Evolutionary conservation across 495 filamentous ascomycete genomes (phyloP), one percentile per base, ranked within the genome.

Genomic region (Trichoderma virens): DNA sequence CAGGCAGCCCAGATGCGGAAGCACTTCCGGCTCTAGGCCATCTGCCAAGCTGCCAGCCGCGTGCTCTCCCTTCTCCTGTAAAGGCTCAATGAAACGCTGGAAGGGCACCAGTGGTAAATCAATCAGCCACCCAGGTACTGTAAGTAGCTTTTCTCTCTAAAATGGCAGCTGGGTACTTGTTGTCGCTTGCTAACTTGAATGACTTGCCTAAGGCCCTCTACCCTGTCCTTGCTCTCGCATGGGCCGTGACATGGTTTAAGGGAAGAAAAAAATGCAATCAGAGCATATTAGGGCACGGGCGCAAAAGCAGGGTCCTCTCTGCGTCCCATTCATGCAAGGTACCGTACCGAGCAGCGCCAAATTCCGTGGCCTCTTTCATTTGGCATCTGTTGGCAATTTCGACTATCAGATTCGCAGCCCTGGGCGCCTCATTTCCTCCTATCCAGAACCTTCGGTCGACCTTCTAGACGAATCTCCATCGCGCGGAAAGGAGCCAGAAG

Each of bases 261-360:
- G 43, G 51, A 5, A 56, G 13, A 56, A 18, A n/a, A 30, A 30
- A 16, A 30, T 16, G 25, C 23, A 28, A 18, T 18, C 41, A 18
- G 41, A 3, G 41, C 41, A 20, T n/a, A n/a, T n/a, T n/a, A n/a
- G n/a, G 41, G 41, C 5, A 18, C 41, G 16, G n/a, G 8, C 9
- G 51, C 51, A 56, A 4, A 30, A 16, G 51, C 51, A 27, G 51
- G 51, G 23, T 56, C 11, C 51, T 13, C 51, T 56, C 27, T 28
- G 51, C 51, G 51, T 56, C 51, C 51, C 23, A 9, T 56, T 20
- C 51, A 56, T 56, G 51, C 51, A 56, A 56, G 51, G 51, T 28
- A 56, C 51, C 9, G 11, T 41, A n/a, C n/a, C 4, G 27, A 11
- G 27, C 51, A 30, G 25, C 23, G 51, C 23, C 23, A 56, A 18